A percentile compares a stretch with the other conserved stretches of the same genome.
Conservation (phyloP, 768 basidiomycete genomes). For the Collybia sordida region DNA sequence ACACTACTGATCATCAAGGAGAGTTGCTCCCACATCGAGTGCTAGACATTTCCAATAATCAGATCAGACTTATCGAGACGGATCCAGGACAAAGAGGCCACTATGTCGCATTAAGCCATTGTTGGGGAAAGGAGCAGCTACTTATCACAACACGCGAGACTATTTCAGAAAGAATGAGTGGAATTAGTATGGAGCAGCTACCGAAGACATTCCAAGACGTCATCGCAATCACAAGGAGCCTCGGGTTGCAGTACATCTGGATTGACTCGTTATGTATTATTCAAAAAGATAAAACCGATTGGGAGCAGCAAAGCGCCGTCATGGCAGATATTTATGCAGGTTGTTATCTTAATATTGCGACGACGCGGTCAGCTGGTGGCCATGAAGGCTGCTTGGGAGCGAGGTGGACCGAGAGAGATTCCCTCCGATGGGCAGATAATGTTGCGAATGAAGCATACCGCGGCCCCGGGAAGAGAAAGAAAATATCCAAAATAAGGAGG, state of each 20-base stretch:
- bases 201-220: conserved; percentile 1
- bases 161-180: not conserved
- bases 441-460: no score
- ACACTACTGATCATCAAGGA: no score
- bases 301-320: not conserved
- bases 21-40: no score
- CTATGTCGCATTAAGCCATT: not conserved
- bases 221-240: not conserved
- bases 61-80: not conserved
- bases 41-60: no score
- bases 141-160: not conserved
- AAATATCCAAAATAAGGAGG: no score
- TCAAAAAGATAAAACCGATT: not conserved
- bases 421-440: no score
- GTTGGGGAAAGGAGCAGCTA: not conserved
- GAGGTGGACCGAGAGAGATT: no score
- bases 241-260: not conserved
- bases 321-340: not conserved
- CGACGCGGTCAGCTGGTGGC: no score
- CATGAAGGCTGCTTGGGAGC: no score
- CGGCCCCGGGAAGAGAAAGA: no score
- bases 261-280: conserved; percentile 1
- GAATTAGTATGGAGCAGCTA: not conserved
- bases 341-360: no score
- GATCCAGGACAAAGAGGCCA: not conserved